Base-by-base conservation (phyloP, 2,329 filamentous ascomycete species). In the Sporothrix variecibatus region DNA sequence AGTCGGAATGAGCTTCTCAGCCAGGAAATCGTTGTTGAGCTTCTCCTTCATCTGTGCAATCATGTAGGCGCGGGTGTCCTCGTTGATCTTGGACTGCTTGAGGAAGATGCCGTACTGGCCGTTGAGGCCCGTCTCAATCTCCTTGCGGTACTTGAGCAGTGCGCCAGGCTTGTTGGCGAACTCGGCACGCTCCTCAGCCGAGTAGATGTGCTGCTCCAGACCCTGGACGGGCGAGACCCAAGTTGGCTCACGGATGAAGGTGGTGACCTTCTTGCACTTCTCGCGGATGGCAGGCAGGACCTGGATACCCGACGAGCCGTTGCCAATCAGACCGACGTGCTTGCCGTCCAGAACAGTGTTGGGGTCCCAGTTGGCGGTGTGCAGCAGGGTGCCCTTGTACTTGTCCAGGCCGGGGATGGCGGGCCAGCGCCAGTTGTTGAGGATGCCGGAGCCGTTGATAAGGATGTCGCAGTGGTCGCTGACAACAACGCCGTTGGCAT, bases 1-100 rank as follows among this genome's bases (percentile, higher is more conserved):
- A 87, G 56, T 79, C 79, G 15, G 83, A 46, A 82, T 82, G 15
- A 88, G 82, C 65, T 84, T 81, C 11, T 85, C 80, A 2, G 73
- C 73, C 31, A 77, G 53, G n/a, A 28, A 43, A 31, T 75, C 72
- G 72, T 72, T 60, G 46, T 79, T 79, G 74, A 83, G 78, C 76
- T 80, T 81, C 75, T 81, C 79, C 73, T 79, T 82, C 83, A 84
- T 85, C 74, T 83, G 80, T 60, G 78, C 69, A 6, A 78, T 74
- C 80, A 87, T 83, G 75, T 84, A 82, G 28, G 79, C 78, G 76
- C 82, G 82, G 12, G 81, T 85, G 40, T 83, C 80, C 72, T 79
- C 79, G 79, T 84, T 74, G 65, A 73, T n/a, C 62, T 73, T 65
- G 26, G 62, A 53, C 34, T 73, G 56, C 31, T 75, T 73, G 15